Percentiles rank a stretch among this genome's conserved stretches.
These are phyloP conservation scores for Crassisporium funariophilum DNA, from an alignment of 768 basidiomycete species.

Conservation along the genomic window DNA sequence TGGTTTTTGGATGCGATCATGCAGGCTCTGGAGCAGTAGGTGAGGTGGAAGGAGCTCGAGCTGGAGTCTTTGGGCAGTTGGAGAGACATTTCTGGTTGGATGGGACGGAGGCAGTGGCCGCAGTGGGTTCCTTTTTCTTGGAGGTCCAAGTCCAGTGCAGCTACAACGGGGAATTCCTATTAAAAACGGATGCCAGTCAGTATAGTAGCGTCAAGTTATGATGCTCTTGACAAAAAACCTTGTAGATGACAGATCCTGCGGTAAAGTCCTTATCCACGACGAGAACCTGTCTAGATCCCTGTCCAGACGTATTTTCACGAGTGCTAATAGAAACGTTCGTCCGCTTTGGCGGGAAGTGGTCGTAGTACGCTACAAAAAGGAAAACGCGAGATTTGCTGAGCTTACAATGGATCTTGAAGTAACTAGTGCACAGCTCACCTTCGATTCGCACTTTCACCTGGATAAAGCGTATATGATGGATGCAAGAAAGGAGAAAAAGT, in stretches of 20 bases:
- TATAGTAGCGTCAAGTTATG: neutral
- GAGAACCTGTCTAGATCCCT: conserved; percentile 52
- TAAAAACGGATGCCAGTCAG: conserved; percentile 1
- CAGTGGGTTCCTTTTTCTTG: conserved; percentile 70
- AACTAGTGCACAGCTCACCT: conserved; percentile 61
- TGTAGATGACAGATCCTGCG: conserved; percentile 77
- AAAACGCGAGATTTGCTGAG: conserved; percentile 6
- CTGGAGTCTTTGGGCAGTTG: conserved; percentile 45
- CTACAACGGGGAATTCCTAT: conserved; percentile 77
- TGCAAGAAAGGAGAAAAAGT: conserved; percentile 42
- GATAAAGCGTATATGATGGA: conserved; percentile 16
- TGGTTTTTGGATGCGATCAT: conserved; percentile 54
- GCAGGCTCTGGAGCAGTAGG: conserved; percentile 77
- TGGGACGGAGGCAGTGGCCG: conserved; percentile 67
- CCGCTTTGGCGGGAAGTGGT: conserved; percentile 72
- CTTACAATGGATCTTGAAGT: conserved; percentile 6
- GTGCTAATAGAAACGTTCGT: conserved; percentile 67
- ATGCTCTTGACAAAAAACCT: conserved; percentile 37
- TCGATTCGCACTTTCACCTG: conserved; percentile 69
- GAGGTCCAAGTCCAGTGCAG: conserved; percentile 72
- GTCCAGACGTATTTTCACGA: conserved; percentile 28
- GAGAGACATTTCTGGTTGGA: conserved; percentile 50
- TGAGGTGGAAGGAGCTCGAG: conserved; percentile 57
- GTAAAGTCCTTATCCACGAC: conserved; percentile 68
- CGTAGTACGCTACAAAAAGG: conserved; percentile 65